Evolutionary conservation across 2,329 filamentous ascomycete species (phyloP).

Genomic region (Claviceps maximensis): DNA sequence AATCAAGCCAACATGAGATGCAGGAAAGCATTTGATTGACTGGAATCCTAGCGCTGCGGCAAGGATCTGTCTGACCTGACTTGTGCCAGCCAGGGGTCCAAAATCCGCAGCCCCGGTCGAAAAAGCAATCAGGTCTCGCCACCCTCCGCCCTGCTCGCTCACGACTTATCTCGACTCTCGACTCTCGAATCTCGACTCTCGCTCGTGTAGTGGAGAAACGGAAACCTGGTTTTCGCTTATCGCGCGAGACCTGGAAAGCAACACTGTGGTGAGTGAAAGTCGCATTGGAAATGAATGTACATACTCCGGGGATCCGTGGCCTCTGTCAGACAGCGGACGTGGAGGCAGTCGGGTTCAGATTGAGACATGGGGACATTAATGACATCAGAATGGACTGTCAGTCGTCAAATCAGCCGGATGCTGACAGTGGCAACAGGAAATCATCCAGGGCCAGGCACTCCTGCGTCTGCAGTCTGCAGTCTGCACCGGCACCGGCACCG

Average conservation of each 20-base stretch:
- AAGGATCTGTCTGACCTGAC: neutral
- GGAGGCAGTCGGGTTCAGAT: no score
- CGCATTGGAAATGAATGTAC: no score
- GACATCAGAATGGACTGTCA: no score
- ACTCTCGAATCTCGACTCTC: neutral
- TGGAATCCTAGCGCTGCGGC: neutral
- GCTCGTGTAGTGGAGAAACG: neutral
- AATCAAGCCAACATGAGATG: conserved; percentile 1
- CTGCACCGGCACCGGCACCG: no score
- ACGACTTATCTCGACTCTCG: neutral
- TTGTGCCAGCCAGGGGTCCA: neutral
- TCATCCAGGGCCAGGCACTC: no score
- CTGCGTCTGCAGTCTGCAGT: no score
- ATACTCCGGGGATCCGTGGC: no score
- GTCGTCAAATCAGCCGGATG: no score
- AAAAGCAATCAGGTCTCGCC: neutral
- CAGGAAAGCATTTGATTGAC: conserved; percentile 1
- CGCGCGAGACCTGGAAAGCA: neutral
- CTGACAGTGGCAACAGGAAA: no score
- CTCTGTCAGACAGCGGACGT: no score
- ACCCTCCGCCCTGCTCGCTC: no score
- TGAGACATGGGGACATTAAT: no score
- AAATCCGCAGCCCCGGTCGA: neutral
- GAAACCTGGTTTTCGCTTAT: neutral
- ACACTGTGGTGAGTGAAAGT: neutral